Conservation (phyloP, 768 basidiomycete genomes). For the Pisolithus microcarpus region DNA sequence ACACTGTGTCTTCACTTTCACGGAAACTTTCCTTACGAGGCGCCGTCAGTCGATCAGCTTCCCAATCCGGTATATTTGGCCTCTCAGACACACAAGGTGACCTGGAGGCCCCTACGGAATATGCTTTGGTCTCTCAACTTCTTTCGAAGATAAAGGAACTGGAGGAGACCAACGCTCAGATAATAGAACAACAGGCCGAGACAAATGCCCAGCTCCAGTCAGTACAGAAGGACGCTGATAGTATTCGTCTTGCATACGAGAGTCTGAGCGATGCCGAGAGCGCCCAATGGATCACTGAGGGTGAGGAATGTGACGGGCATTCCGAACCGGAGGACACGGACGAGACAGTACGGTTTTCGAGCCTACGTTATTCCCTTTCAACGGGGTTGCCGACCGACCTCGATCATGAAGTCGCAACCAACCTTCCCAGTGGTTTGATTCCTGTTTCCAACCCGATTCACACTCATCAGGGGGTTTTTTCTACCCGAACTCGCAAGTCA, state of each 20-base stretch:
- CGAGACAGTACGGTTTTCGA: constrained; percentile 26
- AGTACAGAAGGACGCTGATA: constrained; percentile 66
- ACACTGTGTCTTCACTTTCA: constrained; percentile 9
- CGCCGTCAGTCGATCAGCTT: constrained; percentile 19
- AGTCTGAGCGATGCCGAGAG: constrained; percentile 50
- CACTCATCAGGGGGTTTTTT: constrained; percentile 12
- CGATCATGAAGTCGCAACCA: constrained; percentile 11
- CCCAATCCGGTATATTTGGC: constrained; percentile 17
- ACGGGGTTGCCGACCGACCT: constrained; percentile 18
- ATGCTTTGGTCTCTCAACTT: constrained; percentile 60
- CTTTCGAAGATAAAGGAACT: constrained; percentile 70
- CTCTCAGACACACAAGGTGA: constrained; percentile 1
- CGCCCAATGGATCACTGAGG: constrained; percentile 34
- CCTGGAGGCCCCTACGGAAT: constrained; percentile 29
- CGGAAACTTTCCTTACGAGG: constrained; percentile 14
- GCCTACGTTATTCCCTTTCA: constrained; percentile 21
- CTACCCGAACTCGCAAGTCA: constrained; percentile 39
- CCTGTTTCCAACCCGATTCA: constrained; percentile 3
- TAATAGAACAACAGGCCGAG: constrained; percentile 55
- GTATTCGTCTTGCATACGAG: constrained; percentile 65
- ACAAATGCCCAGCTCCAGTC: constrained; percentile 56
- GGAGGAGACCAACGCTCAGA: constrained; percentile 63
- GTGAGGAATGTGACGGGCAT: constrained; percentile 29
- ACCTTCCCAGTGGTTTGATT: constrained; percentile 22
- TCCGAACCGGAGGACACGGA: constrained; percentile 23